A percentile compares a stretch with the other conserved stretches of the same genome.
Evolutionary conservation across 2,329 filamentous ascomycete species (phyloP).

Genomic region (Calonectria ilicicola): DNA sequence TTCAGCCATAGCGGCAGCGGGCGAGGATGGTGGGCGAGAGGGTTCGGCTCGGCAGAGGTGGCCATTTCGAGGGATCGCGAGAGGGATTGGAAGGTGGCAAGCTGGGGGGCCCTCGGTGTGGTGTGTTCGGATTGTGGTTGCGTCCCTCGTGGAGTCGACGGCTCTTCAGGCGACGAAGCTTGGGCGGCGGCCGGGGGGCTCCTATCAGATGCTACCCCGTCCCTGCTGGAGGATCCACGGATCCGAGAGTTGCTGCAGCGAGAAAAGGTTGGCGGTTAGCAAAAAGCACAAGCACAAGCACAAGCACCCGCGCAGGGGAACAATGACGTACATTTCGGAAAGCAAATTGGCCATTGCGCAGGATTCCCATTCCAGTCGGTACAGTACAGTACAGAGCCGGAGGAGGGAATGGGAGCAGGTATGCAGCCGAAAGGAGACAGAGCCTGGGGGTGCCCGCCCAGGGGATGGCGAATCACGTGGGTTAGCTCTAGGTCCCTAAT

Average conservation of each 20-base stretch:
- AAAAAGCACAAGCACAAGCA: not conserved
- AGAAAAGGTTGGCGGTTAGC: not conserved
- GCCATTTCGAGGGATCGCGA: conserved; percentile 7
- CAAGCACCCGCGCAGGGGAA: not conserved
- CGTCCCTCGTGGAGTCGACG: conserved; percentile 2
- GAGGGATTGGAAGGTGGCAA: conserved; percentile 7
- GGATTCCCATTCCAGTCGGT: conserved; percentile 1
- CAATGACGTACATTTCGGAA: not conserved
- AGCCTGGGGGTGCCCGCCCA: not conserved
- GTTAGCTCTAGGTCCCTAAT: not conserved
- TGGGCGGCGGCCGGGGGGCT: not conserved
- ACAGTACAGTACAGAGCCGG: not conserved
- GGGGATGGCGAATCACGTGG: conserved; percentile 3
- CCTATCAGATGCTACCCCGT: conserved; percentile 4
- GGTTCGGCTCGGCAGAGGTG: conserved; percentile 5
- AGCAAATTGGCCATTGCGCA: not conserved
- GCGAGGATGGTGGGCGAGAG: conserved; percentile 59
- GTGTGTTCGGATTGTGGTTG: conserved; percentile 5
- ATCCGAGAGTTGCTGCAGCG: not conserved
- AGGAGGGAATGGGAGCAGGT: not conserved
- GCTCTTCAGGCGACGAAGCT: not conserved
- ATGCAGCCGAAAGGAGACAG: conserved; percentile 1
- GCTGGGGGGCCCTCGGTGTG: not conserved
- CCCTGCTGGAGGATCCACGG: conserved; percentile 8
- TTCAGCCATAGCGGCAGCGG: conserved; percentile 71